Percentiles rank a stretch among this genome's conserved stretches.
Conservation (phyloP, 495 filamentous ascomycete species). For the Amphirosellinia nigrospora region DNA sequence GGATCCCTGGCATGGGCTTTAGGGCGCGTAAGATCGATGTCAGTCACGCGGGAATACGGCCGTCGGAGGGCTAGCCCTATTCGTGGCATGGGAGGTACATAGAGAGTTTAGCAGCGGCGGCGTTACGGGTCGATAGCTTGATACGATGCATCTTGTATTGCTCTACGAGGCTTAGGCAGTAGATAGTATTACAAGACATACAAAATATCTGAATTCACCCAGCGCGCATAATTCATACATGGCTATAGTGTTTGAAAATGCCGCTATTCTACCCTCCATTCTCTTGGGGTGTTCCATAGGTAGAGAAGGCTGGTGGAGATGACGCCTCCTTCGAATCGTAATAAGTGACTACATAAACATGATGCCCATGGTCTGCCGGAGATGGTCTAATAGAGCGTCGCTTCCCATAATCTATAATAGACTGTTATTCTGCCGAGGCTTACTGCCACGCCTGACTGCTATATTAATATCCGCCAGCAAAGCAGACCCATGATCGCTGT, state of each 20-base stretch:
- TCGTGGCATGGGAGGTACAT: neutral
- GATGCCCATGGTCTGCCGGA: neutral
- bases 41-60: neutral
- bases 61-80: neutral
- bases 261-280: neutral
- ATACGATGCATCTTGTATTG: neutral
- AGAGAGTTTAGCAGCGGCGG: neutral
- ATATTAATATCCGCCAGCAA: constrained; percentile 5
- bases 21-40: constrained; percentile 38
- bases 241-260: neutral
- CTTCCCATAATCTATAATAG: too few species aligned
- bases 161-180: neutral
- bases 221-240: too few species aligned
- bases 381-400: neutral
- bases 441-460: neutral
- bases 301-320: neutral
- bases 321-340: neutral
- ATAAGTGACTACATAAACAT: too few species aligned
- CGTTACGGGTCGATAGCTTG: neutral
- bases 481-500: constrained; percentile 2
- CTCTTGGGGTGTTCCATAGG: neutral
- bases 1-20: constrained; percentile 56
- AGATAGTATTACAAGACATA: constrained; percentile 2
- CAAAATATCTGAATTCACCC: neutral
- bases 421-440: neutral